Conservation (phyloP, 2,329 filamentous ascomycete genomes). For the Xylaria sp. region DNA sequence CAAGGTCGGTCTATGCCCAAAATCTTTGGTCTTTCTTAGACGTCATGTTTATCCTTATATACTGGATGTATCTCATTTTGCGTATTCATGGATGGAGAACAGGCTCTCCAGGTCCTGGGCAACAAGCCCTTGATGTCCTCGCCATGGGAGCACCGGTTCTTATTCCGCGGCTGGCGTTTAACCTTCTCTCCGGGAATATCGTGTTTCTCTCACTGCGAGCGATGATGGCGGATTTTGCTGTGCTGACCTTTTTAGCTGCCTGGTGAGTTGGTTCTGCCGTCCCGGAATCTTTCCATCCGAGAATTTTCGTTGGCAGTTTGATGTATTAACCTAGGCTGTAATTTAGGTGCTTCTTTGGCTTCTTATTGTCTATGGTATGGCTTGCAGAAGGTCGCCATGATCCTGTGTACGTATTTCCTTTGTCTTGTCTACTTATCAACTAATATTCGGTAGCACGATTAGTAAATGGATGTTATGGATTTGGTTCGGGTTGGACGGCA, state of each 20-base stretch:
- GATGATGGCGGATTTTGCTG: slow-evolving; percentile 88
- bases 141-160: slow-evolving; percentile 81
- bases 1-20: slow-evolving; percentile 83
- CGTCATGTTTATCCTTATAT: slow-evolving; percentile 79
- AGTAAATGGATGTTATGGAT: slow-evolving; percentile 94
- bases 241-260: slow-evolving; percentile 76
- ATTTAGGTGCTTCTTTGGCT: slow-evolving; percentile 76
- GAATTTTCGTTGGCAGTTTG: background rate
- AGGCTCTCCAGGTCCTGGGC: slow-evolving; percentile 59
- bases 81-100: slow-evolving; percentile 72
- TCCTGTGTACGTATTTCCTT: slow-evolving; percentile 58
- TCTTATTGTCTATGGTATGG: slow-evolving; percentile 82
- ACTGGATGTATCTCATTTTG: slow-evolving; percentile 72
- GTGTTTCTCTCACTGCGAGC: slow-evolving; percentile 82
- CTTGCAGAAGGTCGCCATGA: slow-evolving; percentile 72
- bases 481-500: slow-evolving; percentile 87
- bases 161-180: slow-evolving; percentile 83
- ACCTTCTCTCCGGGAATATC: slow-evolving; percentile 83
- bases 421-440: background rate
- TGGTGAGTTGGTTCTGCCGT: slow-evolving; percentile 59
- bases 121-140: slow-evolving; percentile 81
- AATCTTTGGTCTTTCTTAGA: slow-evolving; percentile 91
- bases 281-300: background rate
- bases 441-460: slow-evolving; percentile 64
- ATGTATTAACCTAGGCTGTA: slow-evolving; percentile 2